Evolutionary conservation across 306 rosid species (phyloP), one percentile per base, ranked within the genome.

Genomic region (Dalbergia oliveri): DNA sequence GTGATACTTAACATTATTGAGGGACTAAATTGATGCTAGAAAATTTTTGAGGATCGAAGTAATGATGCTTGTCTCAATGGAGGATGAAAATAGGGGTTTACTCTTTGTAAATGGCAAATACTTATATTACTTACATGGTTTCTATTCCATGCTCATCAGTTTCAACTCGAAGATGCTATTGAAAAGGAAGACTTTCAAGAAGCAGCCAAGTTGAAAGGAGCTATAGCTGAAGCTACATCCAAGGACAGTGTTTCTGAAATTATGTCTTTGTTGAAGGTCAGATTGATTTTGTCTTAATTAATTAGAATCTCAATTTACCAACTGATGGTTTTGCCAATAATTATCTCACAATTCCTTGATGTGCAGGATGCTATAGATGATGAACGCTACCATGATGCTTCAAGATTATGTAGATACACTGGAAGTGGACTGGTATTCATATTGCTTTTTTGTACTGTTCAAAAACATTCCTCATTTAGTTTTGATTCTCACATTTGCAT

Each of bases 151-250:
- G 34, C 31, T 47, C 69, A 19, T 51, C 83, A 96, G 99, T 93
- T 96, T 88, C 97, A 93, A 91, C 97, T 96, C 43, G 99, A 96
- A 82, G 99, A 96, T 79, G 97, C 99, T 31, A 84, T 96, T 79
- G 98, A 93, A 86, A 96, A 91, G 76, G 92, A 96, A 82, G 98
- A 96, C 69, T 96, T 93, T 68, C 87, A 88, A 61, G 99, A 93
- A 86, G 99, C 99, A 33, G 83, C 85, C 9, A 93, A 90, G 79
- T 73, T 96, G 84, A 96, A 96, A 81, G 84, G 79, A 85, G 88
- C 86, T 65, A 86, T 96, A 78, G 81, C 51, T 15, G 98, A 93
- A 82, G 96, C 97, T 18, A 90, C 94, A 4, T 90, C 92, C 51
- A 93, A 90, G 90, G 99, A 96, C 62, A 87, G 89, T 74, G 93